Evolutionary conservation across 2,329 filamentous ascomycete species (phyloP).

Genomic region (Neonectria neomacrospora): DNA sequence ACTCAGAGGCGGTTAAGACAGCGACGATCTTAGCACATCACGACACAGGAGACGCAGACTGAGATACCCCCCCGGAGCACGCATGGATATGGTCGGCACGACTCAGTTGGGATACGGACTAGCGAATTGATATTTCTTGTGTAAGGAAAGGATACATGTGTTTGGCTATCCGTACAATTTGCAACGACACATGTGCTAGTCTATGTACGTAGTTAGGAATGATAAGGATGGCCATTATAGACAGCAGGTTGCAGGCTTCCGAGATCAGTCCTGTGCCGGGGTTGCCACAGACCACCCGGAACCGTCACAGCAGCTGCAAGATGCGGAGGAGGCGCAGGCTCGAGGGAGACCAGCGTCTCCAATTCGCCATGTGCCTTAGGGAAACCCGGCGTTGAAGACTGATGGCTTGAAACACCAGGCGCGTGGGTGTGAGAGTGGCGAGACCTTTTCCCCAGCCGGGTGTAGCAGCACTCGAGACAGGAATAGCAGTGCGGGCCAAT

Average conservation of each 20-base stretch:
- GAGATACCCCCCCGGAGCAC: constrained; percentile 26
- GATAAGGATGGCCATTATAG: background rate
- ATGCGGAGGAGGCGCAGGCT: background rate
- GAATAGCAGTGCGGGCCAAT: constrained; percentile 18
- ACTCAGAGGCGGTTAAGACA: background rate
- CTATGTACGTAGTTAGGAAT: background rate
- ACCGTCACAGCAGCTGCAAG: background rate
- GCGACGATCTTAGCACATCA: constrained; percentile 8
- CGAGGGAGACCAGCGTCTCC: background rate
- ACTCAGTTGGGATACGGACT: constrained; percentile 20
- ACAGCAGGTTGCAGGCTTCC: background rate
- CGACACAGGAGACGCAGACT: constrained; percentile 17
- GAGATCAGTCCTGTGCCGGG: constrained; percentile 18
- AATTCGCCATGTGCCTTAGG: background rate
- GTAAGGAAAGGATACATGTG: background rate
- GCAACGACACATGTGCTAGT: background rate
- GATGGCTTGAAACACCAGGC: constrained; percentile 4
- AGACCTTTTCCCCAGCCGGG: background rate
- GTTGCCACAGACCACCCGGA: constrained; percentile 23
- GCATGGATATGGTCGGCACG: constrained; percentile 20
- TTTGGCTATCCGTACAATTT: background rate
- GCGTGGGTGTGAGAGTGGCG: constrained; percentile 6
- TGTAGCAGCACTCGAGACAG: constrained; percentile 1
- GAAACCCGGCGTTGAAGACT: background rate
- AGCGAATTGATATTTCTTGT: constrained; percentile 18